phyloP scores from a whole-genome alignment of 106 monocot species.

The Amphibolis antarctica region DNA sequence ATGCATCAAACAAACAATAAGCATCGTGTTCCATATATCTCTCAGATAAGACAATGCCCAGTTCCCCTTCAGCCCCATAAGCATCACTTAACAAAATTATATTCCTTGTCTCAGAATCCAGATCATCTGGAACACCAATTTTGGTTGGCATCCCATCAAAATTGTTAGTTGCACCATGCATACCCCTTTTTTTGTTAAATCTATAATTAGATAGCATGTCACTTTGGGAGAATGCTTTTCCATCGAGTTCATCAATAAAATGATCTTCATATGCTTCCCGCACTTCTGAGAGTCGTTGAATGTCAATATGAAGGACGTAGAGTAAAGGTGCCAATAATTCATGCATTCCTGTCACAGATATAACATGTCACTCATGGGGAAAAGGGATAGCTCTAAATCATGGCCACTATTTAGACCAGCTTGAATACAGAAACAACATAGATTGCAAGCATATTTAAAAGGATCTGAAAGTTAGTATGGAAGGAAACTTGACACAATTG shows the following conservation, averaged over 20 bases:
- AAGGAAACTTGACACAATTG: not conserved
- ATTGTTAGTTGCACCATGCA: not conserved
- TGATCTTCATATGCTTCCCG: conserved; percentile 32
- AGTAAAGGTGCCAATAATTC: conserved; percentile 69
- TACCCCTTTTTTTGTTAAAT: conserved; percentile 12
- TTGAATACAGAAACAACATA: too few relatives aligned
- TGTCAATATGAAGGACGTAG: conserved; percentile 56
- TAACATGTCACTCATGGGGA: not conserved
- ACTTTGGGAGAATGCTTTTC: conserved; percentile 22
- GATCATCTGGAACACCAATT: conserved; percentile 35
- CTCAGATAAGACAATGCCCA: conserved; percentile 69
- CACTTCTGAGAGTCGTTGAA: conserved; percentile 35
- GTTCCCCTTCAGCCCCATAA: conserved; percentile 81
- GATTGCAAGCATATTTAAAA: too few relatives aligned
- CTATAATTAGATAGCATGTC: conserved; percentile 15
- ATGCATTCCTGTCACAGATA: conserved; percentile 49
- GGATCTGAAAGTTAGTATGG: not conserved
- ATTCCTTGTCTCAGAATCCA: conserved; percentile 48
- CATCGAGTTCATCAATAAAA: conserved; percentile 56
- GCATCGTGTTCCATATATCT: conserved; percentile 85
- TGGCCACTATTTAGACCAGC: too few relatives aligned
- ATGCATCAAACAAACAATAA: conserved; percentile 66
- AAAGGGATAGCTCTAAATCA: not conserved
- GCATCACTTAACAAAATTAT: conserved; percentile 56
- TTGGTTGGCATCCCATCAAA: conserved; percentile 12